Evolutionary conservation across 106 monocot genomes (phyloP).

Genomic region (Acorus gramineus): DNA sequence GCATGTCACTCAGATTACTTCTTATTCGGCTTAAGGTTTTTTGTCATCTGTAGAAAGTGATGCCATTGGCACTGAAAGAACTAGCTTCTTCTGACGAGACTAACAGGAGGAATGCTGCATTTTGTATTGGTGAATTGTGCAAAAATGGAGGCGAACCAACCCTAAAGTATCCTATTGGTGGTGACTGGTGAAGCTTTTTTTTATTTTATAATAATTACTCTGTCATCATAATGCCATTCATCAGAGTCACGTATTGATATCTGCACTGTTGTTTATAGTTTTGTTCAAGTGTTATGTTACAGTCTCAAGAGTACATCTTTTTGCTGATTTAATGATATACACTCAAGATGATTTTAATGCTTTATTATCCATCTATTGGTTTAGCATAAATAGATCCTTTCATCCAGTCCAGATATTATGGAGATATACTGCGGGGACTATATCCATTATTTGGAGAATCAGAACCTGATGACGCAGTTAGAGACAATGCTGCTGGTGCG

Average conservation of each 20-base stretch:
- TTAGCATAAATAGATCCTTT: slow-evolving; percentile 12
- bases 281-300: not conserved
- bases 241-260: too few relatives aligned
- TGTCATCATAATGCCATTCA: too few relatives aligned
- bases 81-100: slow-evolving; percentile 75
- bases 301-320: too few relatives aligned
- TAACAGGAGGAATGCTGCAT: slow-evolving; percentile 96
- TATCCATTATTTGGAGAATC: slow-evolving; percentile 74
- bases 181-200: not conserved
- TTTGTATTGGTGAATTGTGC: slow-evolving; percentile 91
- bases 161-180: slow-evolving; percentile 64
- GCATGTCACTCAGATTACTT: not conserved
- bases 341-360: too few relatives aligned
- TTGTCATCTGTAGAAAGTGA: slow-evolving; percentile 52
- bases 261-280: not conserved
- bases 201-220: too few relatives aligned
- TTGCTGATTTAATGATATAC: too few relatives aligned
- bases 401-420: slow-evolving; percentile 57
- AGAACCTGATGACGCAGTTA: slow-evolving; percentile 79
- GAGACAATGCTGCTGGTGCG: slow-evolving; percentile 96
- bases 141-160: slow-evolving; percentile 66
- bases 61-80: slow-evolving; percentile 94
- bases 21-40: not conserved
- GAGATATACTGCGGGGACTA: slow-evolving; percentile 72
- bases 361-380: not conserved